Percentiles rank a stretch among this genome's conserved stretches.
Conservation (phyloP, 2,329 filamentous ascomycete genomes). For the Penicillium sp. region DNA sequence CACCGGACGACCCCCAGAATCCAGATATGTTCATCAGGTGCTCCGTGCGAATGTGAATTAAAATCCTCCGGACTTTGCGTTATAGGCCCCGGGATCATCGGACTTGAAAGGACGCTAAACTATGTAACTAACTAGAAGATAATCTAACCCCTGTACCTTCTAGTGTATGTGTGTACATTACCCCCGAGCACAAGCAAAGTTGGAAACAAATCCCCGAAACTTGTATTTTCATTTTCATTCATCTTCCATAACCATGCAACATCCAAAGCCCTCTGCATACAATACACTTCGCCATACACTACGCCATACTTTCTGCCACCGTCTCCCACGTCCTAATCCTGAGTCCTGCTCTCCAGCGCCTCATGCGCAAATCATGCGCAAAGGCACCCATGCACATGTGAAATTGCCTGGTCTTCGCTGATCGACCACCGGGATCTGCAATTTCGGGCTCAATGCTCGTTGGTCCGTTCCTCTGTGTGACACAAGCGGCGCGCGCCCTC, state of each 20-base stretch:
- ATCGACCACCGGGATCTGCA: conserved; percentile 1
- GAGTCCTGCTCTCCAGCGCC: conserved; percentile 6
- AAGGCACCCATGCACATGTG: conserved; percentile 11
- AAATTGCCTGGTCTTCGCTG: neutral
- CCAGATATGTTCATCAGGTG: neutral
- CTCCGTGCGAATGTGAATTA: neutral
- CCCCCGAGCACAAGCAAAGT: too few relatives aligned
- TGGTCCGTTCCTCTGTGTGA: conserved; percentile 7
- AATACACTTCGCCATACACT: neutral
- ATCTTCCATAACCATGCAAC: neutral
- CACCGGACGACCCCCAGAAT: neutral
- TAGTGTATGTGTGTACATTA: neutral
- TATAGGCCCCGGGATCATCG: neutral
- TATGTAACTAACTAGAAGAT: neutral
- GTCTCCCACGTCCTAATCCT: neutral
- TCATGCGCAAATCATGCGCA: conserved; percentile 1
- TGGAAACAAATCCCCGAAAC: too few relatives aligned
- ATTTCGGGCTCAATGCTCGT: neutral
- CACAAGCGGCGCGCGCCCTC: conserved; percentile 12
- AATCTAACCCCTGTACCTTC: neutral
- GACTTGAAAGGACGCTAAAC: neutral
- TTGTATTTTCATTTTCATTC: neutral
- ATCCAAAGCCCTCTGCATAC: neutral
- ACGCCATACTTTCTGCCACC: neutral
- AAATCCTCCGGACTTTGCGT: neutral